A percentile compares a stretch with the other conserved stretches of the same genome.
Conservation (phyloP, 345 rosid genomes). For the Populus alba region DNA sequence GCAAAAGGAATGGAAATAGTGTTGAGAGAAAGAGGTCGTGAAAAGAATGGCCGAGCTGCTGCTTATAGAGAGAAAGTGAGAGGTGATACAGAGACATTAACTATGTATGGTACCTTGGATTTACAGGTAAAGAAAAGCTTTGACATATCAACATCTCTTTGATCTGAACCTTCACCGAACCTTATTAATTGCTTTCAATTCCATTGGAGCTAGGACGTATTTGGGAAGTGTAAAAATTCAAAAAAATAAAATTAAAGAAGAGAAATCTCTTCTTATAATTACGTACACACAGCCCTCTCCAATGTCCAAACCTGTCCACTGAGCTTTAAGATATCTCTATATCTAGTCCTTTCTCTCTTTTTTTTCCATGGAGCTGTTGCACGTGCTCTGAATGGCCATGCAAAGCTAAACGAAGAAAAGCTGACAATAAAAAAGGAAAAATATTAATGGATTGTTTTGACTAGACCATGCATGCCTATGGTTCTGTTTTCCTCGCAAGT, state of each 20-base stretch:
- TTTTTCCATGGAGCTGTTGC: not conserved
- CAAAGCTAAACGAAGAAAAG: not conserved
- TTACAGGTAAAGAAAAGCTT: slow-evolving; percentile 7
- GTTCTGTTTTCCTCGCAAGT: not conserved
- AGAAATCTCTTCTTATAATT: not conserved
- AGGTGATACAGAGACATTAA: slow-evolving; percentile 1
- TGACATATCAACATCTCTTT: slow-evolving; percentile 23
- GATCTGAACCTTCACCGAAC: slow-evolving; percentile 30
- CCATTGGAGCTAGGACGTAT: not conserved
- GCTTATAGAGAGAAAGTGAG: not conserved
- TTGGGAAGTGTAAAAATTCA: not conserved
- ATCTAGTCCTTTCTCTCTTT: not conserved
- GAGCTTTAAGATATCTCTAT: not conserved
- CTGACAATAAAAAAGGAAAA: not conserved
- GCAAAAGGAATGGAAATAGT: slow-evolving; percentile 26
- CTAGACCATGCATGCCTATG: not conserved
- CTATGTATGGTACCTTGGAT: slow-evolving; percentile 25
- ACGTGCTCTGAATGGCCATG: not conserved
- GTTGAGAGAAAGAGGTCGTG: not conserved
- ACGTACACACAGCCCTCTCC: not conserved
- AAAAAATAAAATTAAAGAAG: not conserved
- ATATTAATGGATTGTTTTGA: slow-evolving; percentile 4
- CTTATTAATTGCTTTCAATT: slow-evolving; percentile 23
- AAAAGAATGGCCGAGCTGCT: not conserved
- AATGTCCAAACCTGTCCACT: not conserved